These are phyloP conservation scores for Byssochlamys sp. DNA, from an alignment of 2,329 filamentous ascomycete genomes.

Conservation along the genomic window DNA sequence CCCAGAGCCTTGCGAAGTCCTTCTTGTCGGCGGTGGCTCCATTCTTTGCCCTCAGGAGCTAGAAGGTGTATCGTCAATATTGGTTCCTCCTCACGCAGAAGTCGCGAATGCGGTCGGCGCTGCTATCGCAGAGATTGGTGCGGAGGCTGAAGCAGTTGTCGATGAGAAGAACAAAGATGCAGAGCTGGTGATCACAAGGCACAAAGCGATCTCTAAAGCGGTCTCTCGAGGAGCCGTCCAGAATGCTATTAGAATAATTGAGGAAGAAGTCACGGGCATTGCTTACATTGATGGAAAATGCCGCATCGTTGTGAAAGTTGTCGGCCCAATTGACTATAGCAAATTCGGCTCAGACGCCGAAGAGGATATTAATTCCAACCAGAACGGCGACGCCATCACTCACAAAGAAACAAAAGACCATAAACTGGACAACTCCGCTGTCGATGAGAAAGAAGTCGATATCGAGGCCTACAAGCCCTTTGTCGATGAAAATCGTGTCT, in stretches of 20 bases:
- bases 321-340: slow-evolving; percentile 44
- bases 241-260: slow-evolving; percentile 14
- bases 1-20: slow-evolving; percentile 48
- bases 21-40: slow-evolving; percentile 56
- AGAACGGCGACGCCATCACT: background rate
- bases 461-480: slow-evolving; percentile 23
- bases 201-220: background rate
- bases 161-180: background rate
- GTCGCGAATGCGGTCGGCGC: slow-evolving; percentile 59
- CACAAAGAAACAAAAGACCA: background rate
- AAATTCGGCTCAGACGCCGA: slow-evolving; percentile 16
- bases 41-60: slow-evolving; percentile 49
- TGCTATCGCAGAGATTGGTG: slow-evolving; percentile 41
- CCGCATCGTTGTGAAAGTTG: slow-evolving; percentile 17
- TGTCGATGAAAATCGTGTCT: slow-evolving; percentile 20
- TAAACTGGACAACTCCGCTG: background rate
- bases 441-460: slow-evolving; percentile 9
- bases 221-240: background rate
- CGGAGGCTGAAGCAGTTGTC: slow-evolving; percentile 1
- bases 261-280: background rate
- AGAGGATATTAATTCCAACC: background rate
- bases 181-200: background rate
- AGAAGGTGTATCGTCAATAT: slow-evolving; percentile 46
- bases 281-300: background rate
- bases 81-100: slow-evolving; percentile 48